These are phyloP conservation scores for Dioscorea cayenensis DNA, from an alignment of 116 monocot genomes.

Conservation along the genomic window DNA sequence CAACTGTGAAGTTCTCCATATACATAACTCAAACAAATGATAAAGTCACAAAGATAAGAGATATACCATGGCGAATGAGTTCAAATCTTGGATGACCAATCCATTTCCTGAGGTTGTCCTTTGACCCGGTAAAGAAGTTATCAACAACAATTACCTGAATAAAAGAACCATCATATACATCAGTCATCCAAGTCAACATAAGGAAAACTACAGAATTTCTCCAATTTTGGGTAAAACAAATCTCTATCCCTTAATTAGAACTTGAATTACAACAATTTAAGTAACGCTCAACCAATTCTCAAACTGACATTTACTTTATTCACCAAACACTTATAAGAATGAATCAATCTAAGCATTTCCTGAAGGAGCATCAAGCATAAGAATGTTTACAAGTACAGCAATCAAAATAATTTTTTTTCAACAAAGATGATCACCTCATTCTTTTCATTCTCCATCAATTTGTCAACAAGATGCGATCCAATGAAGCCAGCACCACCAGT, in stretches of 20 bases:
- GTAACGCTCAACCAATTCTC: no score
- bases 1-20: neutral
- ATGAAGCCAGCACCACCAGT: constrained; percentile 93
- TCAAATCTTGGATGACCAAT: constrained; percentile 93
- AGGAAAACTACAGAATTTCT: no score
- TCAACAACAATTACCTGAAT: constrained; percentile 72
- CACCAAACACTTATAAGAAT: no score
- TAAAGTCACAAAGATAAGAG: neutral
- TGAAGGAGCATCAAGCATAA: neutral
- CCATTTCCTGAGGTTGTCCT: constrained; percentile 72
- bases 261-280: neutral
- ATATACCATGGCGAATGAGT: constrained; percentile 72
- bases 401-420: neutral
- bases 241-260: no score
- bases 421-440: constrained; percentile 47
- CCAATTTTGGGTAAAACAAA: no score
- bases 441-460: constrained; percentile 86
- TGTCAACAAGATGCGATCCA: constrained; percentile 89
- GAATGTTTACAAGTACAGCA: neutral
- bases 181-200: neutral
- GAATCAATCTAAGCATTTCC: no score
- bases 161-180: constrained; percentile 5
- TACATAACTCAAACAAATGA: neutral
- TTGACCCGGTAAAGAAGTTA: constrained; percentile 82
- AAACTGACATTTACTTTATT: no score